A percentile compares a stretch with the other conserved stretches of the same genome.
phyloP scores from a whole-genome alignment of 1,284 basidiomycete genomes.

The Cerrena zonata region DNA sequence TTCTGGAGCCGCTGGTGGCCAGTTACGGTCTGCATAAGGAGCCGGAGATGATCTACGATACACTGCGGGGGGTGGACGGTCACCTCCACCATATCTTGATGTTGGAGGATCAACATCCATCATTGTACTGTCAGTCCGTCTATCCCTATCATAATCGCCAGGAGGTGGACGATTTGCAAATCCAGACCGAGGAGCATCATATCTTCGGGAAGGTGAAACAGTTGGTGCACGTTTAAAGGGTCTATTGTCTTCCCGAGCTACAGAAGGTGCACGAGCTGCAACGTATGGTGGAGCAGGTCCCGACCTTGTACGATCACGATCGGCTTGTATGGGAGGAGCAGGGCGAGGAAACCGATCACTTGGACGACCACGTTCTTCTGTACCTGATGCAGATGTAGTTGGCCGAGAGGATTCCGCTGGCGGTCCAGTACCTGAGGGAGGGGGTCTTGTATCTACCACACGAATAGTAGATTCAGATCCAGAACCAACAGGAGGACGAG shows the following conservation, averaged over 20 bases:
- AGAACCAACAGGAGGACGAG: background rate
- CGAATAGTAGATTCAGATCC: background rate
- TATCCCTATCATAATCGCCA: slow-evolving; percentile 1
- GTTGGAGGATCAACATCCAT: slow-evolving; percentile 6
- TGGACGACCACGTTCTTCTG: slow-evolving; percentile 22
- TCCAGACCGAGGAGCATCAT: background rate
- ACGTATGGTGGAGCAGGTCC: slow-evolving; percentile 4
- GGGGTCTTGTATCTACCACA: background rate
- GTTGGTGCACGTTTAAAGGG: slow-evolving; percentile 21
- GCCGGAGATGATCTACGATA: slow-evolving; percentile 22
- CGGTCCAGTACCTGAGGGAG: too few species aligned
- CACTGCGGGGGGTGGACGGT: slow-evolving; percentile 9
- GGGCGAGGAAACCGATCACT: slow-evolving; percentile 17
- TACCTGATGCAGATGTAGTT: background rate
- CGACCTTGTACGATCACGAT: slow-evolving; percentile 12
- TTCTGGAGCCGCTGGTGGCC: slow-evolving; percentile 22
- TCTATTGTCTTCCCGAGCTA: slow-evolving; percentile 16
- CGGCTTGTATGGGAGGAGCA: slow-evolving; percentile 11
- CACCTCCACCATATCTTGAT: background rate
- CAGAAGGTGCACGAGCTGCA: slow-evolving; percentile 20
- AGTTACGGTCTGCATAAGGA: slow-evolving; percentile 18
- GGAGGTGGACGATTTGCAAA: slow-evolving; percentile 4
- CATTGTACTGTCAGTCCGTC: slow-evolving; percentile 2
- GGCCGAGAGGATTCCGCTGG: background rate
- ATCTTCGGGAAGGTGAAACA: slow-evolving; percentile 14